Evolutionary conservation across 805 yeast genomes (phyloP).

Genomic region (Metschnikowia cerradonensis): DNA sequence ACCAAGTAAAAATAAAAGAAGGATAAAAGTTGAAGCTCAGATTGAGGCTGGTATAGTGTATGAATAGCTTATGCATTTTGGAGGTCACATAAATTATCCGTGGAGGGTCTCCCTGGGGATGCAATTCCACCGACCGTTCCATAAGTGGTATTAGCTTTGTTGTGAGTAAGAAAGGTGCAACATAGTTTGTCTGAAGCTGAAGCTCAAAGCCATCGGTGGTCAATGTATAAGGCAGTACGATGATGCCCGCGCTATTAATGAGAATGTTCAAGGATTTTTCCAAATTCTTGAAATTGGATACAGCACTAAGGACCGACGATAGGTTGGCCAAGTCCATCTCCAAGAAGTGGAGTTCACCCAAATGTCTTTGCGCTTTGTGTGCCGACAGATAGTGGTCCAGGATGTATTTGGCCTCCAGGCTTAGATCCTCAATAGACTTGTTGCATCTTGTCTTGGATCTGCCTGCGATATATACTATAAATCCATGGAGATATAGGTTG

Average conservation of each 20-base stretch:
- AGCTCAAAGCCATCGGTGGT: slow-evolving; percentile 74
- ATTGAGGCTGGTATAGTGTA: slow-evolving; percentile 44
- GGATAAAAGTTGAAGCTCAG: slow-evolving; percentile 56
- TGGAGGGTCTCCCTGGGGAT: slow-evolving; percentile 35
- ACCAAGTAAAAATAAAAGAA: slow-evolving; percentile 67
- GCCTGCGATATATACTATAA: slow-evolving; percentile 69
- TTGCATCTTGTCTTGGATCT: slow-evolving; percentile 54
- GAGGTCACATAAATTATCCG: slow-evolving; percentile 64
- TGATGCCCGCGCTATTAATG: slow-evolving; percentile 75
- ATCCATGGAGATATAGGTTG: slow-evolving; percentile 77
- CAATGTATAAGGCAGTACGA: slow-evolving; percentile 64
- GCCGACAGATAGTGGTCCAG: slow-evolving; percentile 23
- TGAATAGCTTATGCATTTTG: slow-evolving; percentile 56
- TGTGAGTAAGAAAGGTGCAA: slow-evolving; percentile 71
- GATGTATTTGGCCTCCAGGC: slow-evolving; percentile 45
- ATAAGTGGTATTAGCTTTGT: slow-evolving; percentile 53
- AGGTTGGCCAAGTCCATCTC: slow-evolving; percentile 51
- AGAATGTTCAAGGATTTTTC: slow-evolving; percentile 58
- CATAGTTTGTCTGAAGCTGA: slow-evolving; percentile 74
- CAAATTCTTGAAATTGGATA: slow-evolving; percentile 37
- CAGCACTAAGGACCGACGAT: slow-evolving; percentile 40
- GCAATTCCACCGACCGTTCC: slow-evolving; percentile 33
- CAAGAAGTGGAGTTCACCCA: slow-evolving; percentile 52
- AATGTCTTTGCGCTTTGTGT: slow-evolving; percentile 19
- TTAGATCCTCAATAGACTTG: slow-evolving; percentile 53